Evolutionary conservation across 2,329 filamentous ascomycete genomes (phyloP), one percentile per base, ranked within the genome.

Genomic region (Malbranchea cinnamomea): DNA sequence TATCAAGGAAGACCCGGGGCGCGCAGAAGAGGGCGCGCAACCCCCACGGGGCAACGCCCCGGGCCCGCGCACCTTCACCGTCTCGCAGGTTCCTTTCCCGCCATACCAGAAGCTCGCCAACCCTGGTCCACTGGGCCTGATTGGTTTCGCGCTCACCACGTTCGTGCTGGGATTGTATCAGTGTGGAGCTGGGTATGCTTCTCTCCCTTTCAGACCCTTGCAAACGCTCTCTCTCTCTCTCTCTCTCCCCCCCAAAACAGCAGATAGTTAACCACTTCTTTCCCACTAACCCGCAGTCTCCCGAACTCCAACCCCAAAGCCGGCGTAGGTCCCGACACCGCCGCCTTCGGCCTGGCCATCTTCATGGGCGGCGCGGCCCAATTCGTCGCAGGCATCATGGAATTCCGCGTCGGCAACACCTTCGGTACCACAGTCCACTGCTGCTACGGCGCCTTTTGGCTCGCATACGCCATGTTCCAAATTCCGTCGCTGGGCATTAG

Each of bases 111-210:
- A 38, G 20, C 31, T 35, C 44, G 69, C 60, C 47, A 73, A 74
- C 48, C 69, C 70, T 26, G 68, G 68, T 34, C 69, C 69, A 6
- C 58, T 74, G 13, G 69, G 69, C 33, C 60, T 74, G 26, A 64
- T 68, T 29, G 69, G 67, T 53, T 77, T 78, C 52, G 70, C 71
- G n/a, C 46, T 73, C 39, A 75, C 73, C 6, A 75, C 71, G 6
- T 74, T 77, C 44, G 60, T 71, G 9, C 59, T 77, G 20, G 62
- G 60, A 15, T 44, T 67, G 2, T 59, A 59, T 37, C 50, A 60
- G 30, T 60, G 57, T 31, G 58, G 58, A 31, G 57, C 52, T 36
- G 57, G 57, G 69, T 71, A 57, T 40, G 62, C 60, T 8, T 5
- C 7, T 2, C 12, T 4, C 8, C 17, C 13, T 8, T 11, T 23